Evolutionary conservation across 768 basidiomycete species (phyloP), one percentile per base, ranked within the genome.

Genomic region (Ramaria sp.): DNA sequence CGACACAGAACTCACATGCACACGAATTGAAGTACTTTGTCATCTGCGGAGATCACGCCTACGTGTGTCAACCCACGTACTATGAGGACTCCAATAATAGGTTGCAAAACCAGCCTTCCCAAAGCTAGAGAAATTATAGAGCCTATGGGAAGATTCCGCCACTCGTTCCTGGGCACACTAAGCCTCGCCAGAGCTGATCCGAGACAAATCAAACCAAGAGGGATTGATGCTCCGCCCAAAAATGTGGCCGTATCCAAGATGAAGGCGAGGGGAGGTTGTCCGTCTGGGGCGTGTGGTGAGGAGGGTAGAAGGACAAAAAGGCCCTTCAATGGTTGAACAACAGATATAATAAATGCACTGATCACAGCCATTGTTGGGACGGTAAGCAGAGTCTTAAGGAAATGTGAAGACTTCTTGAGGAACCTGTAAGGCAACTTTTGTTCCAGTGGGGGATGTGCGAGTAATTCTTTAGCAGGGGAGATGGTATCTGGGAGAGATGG

Each of bases 151-250:
- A 80, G 63, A 28, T 61, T 62, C 9, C 64, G 43, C 74, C 79
- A 78, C 47, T 74, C 65, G 32, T 55, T 58, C 38, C 69, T 60
- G 0, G 82, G 79, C 3, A 86, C 56, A 18, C 73, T 67, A 56
- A 88, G 60, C 30, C 78, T 70, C 0, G 84, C 83, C 3, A 86
- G 66, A 0, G 79, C 78, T 3, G 78, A 78, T 0, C 84, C 84
- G 3, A 86, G 70, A 5, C 75, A 78, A 10, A 82, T 71, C 9
- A 86, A 63, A 1, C 81, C 82, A 1, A 85, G 60, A 0, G 84
- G 84, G 0, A 87, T 78, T 3, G 78, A 76, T 1, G 82, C 83
- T 1, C 65, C 74, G 0, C 85, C 82, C 36, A 84, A 70, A 59
- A 86, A 85, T 1, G 68, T 64, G 0, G 77, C 66, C 0, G 78